Evolutionary conservation across 2,329 filamentous ascomycete genomes (phyloP), one percentile per base, ranked within the genome.

Genomic region (Cephalotrichum gorgonifer): DNA sequence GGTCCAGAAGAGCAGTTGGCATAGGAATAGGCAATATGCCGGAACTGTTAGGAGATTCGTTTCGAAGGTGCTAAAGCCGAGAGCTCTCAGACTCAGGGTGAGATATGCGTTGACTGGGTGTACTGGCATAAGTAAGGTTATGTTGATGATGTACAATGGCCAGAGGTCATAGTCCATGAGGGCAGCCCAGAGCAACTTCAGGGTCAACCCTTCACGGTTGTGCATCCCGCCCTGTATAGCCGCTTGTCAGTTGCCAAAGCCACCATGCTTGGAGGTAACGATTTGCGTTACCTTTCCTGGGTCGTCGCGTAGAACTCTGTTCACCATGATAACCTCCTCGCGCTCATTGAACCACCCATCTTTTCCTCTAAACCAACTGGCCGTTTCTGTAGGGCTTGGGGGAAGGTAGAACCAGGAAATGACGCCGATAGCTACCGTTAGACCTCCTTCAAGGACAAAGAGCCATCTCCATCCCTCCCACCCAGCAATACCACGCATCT

Each of bases 321-420:
- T 83, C 39, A 83, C 76, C 2, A 83, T 70, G 50, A 83, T 82
- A 25, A 66, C 66, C 50, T 81, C 74, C 53, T 82, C 78, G 12
- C 60, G 71, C 43, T 80, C 75, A 3, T 57, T 74, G 58, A 82
- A 83, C 79, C 79, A 84, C 0, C 75, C 72, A 2, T 73, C 70
- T 23, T 68, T 69, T 3, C 75, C 70, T 2, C 71, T 67, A 54
- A 78, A 76, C 73, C 73, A 76, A 50, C 69, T 72, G 15, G 68
- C 67, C 0, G 76, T 79, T 53, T 79, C 71, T 3, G 67, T 68
- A 0, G 71, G 71, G 0, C 69, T 68, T 0, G 71, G 64, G 0
- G 78, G 77, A 71, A 83, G 78, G 26, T 79, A 66, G 8, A 74
- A 68, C 55, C 70, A 78, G 0, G 76, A 70, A 9, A 73, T 56